phyloP scores from a whole-genome alignment of 116 monocot genomes.

The Zostera marina region DNA sequence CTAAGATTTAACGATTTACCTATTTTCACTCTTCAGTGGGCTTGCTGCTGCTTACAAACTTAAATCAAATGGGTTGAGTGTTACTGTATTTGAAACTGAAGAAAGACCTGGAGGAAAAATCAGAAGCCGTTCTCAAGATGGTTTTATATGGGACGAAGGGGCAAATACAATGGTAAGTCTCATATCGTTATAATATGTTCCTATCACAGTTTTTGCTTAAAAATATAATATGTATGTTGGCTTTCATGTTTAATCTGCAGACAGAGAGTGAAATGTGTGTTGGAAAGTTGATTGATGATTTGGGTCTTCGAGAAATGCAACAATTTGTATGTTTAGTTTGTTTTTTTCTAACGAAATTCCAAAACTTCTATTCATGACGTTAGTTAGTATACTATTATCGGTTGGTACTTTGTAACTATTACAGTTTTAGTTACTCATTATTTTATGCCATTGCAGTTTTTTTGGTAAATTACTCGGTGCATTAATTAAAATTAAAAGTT shows the following conservation, averaged over 20 bases:
- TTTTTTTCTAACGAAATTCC: neutral
- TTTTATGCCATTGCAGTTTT: too few relatives aligned
- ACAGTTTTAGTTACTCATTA: too few relatives aligned
- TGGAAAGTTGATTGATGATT: slow-evolving; percentile 47
- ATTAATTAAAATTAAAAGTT: too few relatives aligned
- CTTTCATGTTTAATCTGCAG: slow-evolving; percentile 20
- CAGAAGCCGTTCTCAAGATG: slow-evolving; percentile 42
- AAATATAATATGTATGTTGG: neutral
- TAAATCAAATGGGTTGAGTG: slow-evolving; percentile 49
- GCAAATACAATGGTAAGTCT: slow-evolving; percentile 85
- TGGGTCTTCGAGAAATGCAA: slow-evolving; percentile 69
- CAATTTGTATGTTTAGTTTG: slow-evolving; percentile 52
- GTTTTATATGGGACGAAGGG: slow-evolving; percentile 94
- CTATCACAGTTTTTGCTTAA: neutral
- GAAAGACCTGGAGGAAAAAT: slow-evolving; percentile 75
- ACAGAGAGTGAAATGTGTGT: slow-evolving; percentile 64
- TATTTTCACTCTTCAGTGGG: slow-evolving; percentile 32
- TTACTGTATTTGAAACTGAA: slow-evolving; percentile 75
- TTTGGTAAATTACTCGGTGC: too few relatives aligned
- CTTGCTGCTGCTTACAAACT: slow-evolving; percentile 89
- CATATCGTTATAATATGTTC: neutral
- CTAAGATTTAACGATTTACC: neutral
- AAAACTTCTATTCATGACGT: too few relatives aligned
- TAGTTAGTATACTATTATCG: too few relatives aligned
- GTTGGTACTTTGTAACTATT: too few relatives aligned